phyloP scores from a whole-genome alignment of 208 protist species.

The Trichomonas tenax region DNA sequence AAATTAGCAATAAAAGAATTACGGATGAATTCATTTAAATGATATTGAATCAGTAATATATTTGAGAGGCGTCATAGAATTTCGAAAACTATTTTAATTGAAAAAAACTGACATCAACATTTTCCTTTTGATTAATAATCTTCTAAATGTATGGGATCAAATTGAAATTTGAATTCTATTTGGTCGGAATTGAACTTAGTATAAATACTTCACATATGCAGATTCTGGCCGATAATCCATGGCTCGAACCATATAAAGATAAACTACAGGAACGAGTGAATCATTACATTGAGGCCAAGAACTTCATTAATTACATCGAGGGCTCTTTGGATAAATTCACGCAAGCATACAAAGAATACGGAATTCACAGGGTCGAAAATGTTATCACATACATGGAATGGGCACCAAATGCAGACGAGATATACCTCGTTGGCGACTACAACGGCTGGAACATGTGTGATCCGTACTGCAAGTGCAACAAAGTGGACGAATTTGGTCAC shows the following conservation, averaged over 20 bases:
- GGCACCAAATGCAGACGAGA: conserved; percentile 16
- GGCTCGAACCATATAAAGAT: not conserved
- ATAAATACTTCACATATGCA: not conserved
- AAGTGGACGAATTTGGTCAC: not conserved
- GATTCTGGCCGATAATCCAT: not conserved
- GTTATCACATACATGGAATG: conserved; percentile 19
- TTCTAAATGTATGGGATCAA: too few species aligned
- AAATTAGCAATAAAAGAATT: too few species aligned
- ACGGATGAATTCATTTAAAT: too few species aligned
- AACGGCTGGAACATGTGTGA: conserved; percentile 23
- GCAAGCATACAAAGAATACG: conserved; percentile 18
- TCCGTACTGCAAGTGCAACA: not conserved
- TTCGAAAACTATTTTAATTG: too few species aligned
- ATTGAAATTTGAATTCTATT: not conserved
- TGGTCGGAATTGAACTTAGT: not conserved
- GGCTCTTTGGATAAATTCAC: not conserved
- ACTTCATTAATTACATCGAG: not conserved
- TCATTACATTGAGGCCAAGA: not conserved
- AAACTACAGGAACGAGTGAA: not conserved
- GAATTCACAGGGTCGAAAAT: not conserved
- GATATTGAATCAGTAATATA: too few species aligned
- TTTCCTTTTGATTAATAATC: too few species aligned
- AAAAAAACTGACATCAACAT: too few species aligned
- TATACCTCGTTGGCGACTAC: conserved; percentile 22
- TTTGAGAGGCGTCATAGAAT: too few species aligned